Conservation (phyloP, 2,329 filamentous ascomycete genomes). For the Cytospora piceicola region DNA sequence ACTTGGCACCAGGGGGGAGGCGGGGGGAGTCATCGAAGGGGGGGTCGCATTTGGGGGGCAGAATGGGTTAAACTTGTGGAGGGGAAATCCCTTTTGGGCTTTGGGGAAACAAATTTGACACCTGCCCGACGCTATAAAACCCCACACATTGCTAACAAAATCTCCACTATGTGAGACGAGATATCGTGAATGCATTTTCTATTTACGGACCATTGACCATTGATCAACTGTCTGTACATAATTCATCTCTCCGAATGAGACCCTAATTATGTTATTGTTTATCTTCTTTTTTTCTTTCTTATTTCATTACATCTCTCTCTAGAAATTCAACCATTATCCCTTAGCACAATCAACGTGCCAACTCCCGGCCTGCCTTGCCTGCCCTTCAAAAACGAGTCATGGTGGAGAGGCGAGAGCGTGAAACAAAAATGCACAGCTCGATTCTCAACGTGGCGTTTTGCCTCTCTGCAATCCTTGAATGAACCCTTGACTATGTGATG, state of each 20-base stretch:
- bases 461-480: constrained; percentile 6
- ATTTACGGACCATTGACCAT: no score
- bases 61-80: not conserved
- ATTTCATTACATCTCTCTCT: not conserved
- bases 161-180: not conserved
- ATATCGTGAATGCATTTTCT: not conserved
- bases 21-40: not conserved
- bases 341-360: not conserved
- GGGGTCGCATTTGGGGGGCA: not conserved
- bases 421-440: not conserved
- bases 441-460: constrained; percentile 13
- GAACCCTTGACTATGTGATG: not conserved
- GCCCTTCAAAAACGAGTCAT: constrained; percentile 12
- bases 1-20: not conserved
- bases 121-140: not conserved
- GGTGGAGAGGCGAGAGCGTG: not conserved
- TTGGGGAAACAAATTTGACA: constrained; percentile 2
- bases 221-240: no score
- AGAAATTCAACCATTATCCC: not conserved
- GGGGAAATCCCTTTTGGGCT: not conserved
- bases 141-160: not conserved
- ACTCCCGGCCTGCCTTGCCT: not conserved
- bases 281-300: no score
- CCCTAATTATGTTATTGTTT: no score
- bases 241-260: no score